phyloP scores from a whole-genome alignment of 2,329 filamentous ascomycete species.

The Calonectria hawksworthii region DNA sequence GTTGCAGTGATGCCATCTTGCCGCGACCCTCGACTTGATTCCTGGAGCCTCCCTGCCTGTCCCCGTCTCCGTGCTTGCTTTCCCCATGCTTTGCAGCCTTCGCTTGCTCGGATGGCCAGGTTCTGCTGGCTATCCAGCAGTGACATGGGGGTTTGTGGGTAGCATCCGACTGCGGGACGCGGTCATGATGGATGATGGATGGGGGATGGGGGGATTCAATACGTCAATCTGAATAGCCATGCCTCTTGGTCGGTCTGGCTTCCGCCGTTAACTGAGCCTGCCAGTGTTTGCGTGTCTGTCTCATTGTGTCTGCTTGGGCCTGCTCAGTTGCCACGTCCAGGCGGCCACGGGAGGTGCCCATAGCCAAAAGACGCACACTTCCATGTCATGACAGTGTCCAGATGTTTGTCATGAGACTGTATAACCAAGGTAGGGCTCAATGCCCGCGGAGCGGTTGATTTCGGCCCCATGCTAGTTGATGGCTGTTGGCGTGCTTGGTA shows the following conservation, averaged over 20 bases:
- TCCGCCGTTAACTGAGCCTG: not conserved
- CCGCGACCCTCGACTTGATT: slow-evolving; percentile 34
- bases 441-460: slow-evolving; percentile 8
- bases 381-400: slow-evolving; percentile 29
- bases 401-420: slow-evolving; percentile 26
- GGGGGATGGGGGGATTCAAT: slow-evolving; percentile 21
- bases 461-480: slow-evolving; percentile 31
- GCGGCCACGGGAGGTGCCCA: not conserved
- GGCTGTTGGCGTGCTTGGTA: slow-evolving; percentile 34
- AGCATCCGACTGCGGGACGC: slow-evolving; percentile 38
- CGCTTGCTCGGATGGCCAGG: slow-evolving; percentile 35
- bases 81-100: slow-evolving; percentile 37
- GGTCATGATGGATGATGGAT: slow-evolving; percentile 26
- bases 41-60: slow-evolving; percentile 20
- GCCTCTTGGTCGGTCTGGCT: slow-evolving; percentile 29
- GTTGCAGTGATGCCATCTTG: slow-evolving; percentile 47
- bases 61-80: slow-evolving; percentile 31
- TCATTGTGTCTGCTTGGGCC: slow-evolving; percentile 4
- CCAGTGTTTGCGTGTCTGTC: not conserved
- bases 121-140: slow-evolving; percentile 29
- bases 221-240: slow-evolving; percentile 31
- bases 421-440: not conserved
- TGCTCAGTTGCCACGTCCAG: not conserved
- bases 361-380: slow-evolving; percentile 10
- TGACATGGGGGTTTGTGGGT: slow-evolving; percentile 36